These are phyloP conservation scores for Trypanosomatidae sp. DNA, from an alignment of 208 protist species.

Conservation along the genomic window DNA sequence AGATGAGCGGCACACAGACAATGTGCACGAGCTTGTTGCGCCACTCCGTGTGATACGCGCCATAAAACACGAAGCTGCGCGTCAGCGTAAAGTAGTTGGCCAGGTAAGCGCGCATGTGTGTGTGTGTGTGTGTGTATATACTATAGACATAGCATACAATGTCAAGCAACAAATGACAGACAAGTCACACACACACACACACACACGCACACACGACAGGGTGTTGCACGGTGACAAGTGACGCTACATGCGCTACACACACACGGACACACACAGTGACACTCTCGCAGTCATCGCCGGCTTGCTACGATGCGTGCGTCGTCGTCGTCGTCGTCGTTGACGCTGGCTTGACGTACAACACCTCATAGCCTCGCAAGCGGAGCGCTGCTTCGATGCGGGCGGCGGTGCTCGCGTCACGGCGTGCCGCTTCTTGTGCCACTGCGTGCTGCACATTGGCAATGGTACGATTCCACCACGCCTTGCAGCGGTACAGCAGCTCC, in stretches of 20 bases:
- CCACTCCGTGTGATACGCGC: conserved; percentile 42
- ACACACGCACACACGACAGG: conserved; percentile 1
- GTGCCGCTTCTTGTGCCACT: conserved; percentile 12
- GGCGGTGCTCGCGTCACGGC: conserved; percentile 19
- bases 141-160: too few species aligned
- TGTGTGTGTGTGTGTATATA: too few species aligned
- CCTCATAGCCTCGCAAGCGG: conserved; percentile 35
- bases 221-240: too few species aligned
- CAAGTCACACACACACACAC: conserved; percentile 2
- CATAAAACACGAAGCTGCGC: conserved; percentile 63
- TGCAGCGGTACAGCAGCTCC: conserved; percentile 55
- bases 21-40: conserved; percentile 67
- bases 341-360: conserved; percentile 29
- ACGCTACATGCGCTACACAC: too few species aligned
- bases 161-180: too few species aligned
- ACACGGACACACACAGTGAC: neutral
- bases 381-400: conserved; percentile 34
- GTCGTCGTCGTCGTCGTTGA: neutral
- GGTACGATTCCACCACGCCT: conserved; percentile 75
- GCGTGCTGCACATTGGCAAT: conserved; percentile 61
- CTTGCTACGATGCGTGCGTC: neutral
- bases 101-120: too few species aligned
- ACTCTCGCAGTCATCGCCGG: neutral
- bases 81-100: conserved; percentile 42
- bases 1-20: conserved; percentile 57